These are phyloP conservation scores for Candida odintsovae DNA, from an alignment of 805 yeast species.

Conservation along the genomic window DNA sequence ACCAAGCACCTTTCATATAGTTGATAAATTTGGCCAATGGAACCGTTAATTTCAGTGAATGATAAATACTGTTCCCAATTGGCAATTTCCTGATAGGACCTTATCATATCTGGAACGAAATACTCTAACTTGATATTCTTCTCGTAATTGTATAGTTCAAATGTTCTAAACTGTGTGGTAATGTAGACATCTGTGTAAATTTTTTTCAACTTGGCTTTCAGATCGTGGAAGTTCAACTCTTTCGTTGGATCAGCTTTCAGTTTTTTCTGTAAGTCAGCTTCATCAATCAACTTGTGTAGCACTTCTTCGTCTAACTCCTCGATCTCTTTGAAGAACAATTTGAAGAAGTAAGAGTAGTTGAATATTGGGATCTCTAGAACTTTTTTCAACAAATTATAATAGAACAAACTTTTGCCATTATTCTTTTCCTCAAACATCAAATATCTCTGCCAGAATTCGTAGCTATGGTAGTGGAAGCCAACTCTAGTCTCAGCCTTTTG, in stretches of 20 bases:
- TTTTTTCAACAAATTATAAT: conserved; percentile 36
- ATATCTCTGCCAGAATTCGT: conserved; percentile 47
- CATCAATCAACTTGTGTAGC: conserved; percentile 9
- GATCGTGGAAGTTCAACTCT: conserved; percentile 20
- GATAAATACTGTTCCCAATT: conserved; percentile 56
- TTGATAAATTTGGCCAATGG: conserved; percentile 18
- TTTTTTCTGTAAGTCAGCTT: conserved; percentile 18
- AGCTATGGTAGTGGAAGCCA: conserved; percentile 47
- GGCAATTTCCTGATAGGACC: conserved; percentile 41
- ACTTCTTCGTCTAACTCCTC: conserved; percentile 12
- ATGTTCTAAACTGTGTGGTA: conserved; percentile 47
- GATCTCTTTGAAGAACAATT: conserved; percentile 30
- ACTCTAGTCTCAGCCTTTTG: conserved; percentile 42
- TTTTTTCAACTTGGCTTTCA: conserved; percentile 37
- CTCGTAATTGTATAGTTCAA: conserved; percentile 45
- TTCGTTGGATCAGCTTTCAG: conserved; percentile 11
- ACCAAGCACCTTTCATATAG: conserved; percentile 45
- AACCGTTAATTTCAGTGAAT: conserved; percentile 37
- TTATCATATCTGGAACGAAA: conserved; percentile 29
- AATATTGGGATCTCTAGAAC: conserved; percentile 52
- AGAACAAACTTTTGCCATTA: conserved; percentile 20
- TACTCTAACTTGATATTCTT: conserved; percentile 32
- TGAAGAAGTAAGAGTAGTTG: conserved; percentile 44
- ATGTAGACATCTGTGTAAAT: conserved; percentile 46
- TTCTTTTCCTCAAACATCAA: conserved; percentile 37